A percentile compares a stretch with the other conserved stretches of the same genome.
Evolutionary conservation across 495 filamentous ascomycete species (phyloP).

Genomic region (Hyaloscypha hepaticicola): DNA sequence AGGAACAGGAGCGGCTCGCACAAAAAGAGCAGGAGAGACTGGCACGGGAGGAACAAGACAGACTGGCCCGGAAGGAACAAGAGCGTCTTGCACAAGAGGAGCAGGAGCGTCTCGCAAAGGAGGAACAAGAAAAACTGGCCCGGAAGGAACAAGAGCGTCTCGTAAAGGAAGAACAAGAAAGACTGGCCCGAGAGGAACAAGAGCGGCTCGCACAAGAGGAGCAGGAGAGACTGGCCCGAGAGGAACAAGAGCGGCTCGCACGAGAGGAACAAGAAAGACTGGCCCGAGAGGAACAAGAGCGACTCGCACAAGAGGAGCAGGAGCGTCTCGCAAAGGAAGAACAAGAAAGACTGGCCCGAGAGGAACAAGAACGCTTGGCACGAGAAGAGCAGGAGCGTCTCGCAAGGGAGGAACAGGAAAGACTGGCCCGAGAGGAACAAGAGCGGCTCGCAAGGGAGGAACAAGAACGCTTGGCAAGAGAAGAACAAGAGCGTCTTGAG

Average conservation of each 20-base stretch:
- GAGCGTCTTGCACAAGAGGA: not conserved
- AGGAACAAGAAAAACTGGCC: too few relatives aligned
- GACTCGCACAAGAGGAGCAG: constrained; percentile 7
- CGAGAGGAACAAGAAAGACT: not conserved
- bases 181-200: constrained; percentile 13
- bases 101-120: too few relatives aligned
- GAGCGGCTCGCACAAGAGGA: constrained; percentile 12
- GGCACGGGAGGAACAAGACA: constrained; percentile 12
- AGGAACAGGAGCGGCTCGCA: not conserved
- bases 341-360: constrained; percentile 3
- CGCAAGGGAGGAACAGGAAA: not conserved
- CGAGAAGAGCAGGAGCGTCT: not conserved
- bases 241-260: not conserved
- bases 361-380: not conserved
- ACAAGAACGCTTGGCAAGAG: not conserved
- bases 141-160: too few relatives aligned
- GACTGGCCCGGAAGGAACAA: not conserved
- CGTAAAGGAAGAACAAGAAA: too few relatives aligned
- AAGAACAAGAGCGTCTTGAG: constrained; percentile 14
- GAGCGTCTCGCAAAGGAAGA: not conserved
- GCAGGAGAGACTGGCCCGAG: constrained; percentile 14
- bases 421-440: not conserved
- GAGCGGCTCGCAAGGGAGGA: too few relatives aligned
- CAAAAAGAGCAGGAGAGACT: not conserved
- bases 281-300: constrained; percentile 1